Conservation (phyloP, 2,329 filamentous ascomycete genomes). For the Talaromyces pinophilus region DNA sequence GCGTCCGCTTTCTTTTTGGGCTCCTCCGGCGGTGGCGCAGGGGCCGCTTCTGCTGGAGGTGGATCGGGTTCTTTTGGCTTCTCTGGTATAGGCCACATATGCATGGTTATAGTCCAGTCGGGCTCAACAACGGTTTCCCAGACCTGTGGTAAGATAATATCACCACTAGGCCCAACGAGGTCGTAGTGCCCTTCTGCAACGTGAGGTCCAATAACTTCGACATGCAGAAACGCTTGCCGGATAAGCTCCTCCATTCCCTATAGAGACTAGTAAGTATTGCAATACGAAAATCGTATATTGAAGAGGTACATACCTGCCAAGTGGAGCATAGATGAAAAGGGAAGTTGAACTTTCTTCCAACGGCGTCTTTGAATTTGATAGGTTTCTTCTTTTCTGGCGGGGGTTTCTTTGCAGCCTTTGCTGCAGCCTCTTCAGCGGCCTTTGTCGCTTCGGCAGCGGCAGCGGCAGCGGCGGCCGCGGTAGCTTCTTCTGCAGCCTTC, state of each 20-base stretch:
- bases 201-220: slow-evolving; percentile 73
- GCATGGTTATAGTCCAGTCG: slow-evolving; percentile 71
- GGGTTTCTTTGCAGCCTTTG: slow-evolving; percentile 50
- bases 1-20: slow-evolving; percentile 38
- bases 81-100: slow-evolving; percentile 64
- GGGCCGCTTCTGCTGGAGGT: slow-evolving; percentile 29
- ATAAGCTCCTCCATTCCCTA: slow-evolving; percentile 86
- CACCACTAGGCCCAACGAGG: slow-evolving; percentile 73
- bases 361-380: slow-evolving; percentile 87
- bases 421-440: slow-evolving; percentile 47
- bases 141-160: slow-evolving; percentile 78
- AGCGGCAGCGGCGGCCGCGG: slow-evolving; percentile 42
- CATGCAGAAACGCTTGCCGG: slow-evolving; percentile 77
- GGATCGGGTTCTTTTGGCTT: slow-evolving; percentile 45
- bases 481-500: slow-evolving; percentile 49
- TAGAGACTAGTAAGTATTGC: slow-evolving; percentile 30
- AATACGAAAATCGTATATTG: not conserved
- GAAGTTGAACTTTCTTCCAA: slow-evolving; percentile 89
- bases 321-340: slow-evolving; percentile 82
- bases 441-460: slow-evolving; percentile 36
- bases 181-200: slow-evolving; percentile 80
- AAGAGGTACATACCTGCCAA: slow-evolving; percentile 66
- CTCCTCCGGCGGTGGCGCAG: slow-evolving; percentile 30
- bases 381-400: slow-evolving; percentile 66
- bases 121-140: slow-evolving; percentile 82